A percentile compares a stretch with the other conserved stretches of the same genome.
Conservation (phyloP, 768 basidiomycete species). For the Lactifluus echinatus region DNA sequence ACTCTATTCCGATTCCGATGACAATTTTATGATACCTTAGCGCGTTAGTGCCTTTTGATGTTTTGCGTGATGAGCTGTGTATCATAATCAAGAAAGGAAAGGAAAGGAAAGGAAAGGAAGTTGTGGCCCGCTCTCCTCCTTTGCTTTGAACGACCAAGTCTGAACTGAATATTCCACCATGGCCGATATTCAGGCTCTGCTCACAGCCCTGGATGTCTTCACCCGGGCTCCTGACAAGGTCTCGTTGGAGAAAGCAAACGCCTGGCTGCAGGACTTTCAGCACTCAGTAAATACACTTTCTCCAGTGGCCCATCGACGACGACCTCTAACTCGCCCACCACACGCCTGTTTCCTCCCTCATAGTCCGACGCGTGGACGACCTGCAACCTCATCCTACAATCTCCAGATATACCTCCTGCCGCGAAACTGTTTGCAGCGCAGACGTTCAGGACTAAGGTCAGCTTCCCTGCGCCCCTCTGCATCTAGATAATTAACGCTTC, state of each 20-base stretch:
- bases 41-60: slow-evolving; percentile 6
- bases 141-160: slow-evolving; percentile 2
- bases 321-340: slow-evolving; percentile 57
- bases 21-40: slow-evolving; percentile 23
- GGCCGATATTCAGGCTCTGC: slow-evolving; percentile 61
- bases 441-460: slow-evolving; percentile 89
- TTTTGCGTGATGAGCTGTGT: slow-evolving; percentile 4
- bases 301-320: slow-evolving; percentile 47
- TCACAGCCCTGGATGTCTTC: slow-evolving; percentile 76
- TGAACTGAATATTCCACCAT: slow-evolving; percentile 28
- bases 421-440: slow-evolving; percentile 94
- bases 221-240: slow-evolving; percentile 71
- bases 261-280: slow-evolving; percentile 97
- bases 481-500: slow-evolving; percentile 15
- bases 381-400: slow-evolving; percentile 84
- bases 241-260: slow-evolving; percentile 79
- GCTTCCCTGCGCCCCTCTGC: slow-evolving; percentile 23
- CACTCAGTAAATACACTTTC: slow-evolving; percentile 92
- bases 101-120: neutral
- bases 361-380: slow-evolving; percentile 97
- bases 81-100: neutral
- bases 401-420: slow-evolving; percentile 64
- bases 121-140: neutral
- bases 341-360: slow-evolving; percentile 49
- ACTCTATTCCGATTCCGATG: slow-evolving; percentile 15